Evolutionary conservation across 768 basidiomycete genomes (phyloP), one percentile per base, ranked within the genome.

Genomic region (Baorangia bicolor): DNA sequence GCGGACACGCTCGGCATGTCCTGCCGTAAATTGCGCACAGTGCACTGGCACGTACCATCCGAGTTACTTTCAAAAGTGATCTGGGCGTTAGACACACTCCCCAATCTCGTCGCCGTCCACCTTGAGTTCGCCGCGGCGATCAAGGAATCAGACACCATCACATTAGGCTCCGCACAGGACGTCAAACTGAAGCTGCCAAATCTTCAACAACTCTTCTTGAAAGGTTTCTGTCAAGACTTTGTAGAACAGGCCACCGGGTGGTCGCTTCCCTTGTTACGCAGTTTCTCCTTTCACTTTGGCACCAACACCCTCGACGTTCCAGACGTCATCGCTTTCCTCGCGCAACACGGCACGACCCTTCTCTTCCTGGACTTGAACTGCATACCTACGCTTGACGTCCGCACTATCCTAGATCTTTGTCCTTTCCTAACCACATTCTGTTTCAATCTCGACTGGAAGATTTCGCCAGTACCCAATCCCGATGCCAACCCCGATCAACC

Each of bases 371-470:
- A 90, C 68, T 66, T 90, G 14, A 77, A 86, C 63, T 80, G 80
- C 60, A 78, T 82, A 41, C 81, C 81, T 7, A 60, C 74, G 0
- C 73, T 88, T 27, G 82, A 88, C 56, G 74, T 90, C 14, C 72
- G 83, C 5, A 73, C 73, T 23, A 79, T 87, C 56, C 79, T 90
- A 25, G 84, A 84, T 13, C 68, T 82, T 8, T 90, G 88, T 60
- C 88, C 87, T 0, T 66, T 74, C 45, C 79, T 92, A 30, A 73
- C 69, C 20, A 80, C 83, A 0, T 83, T 92, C 66, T 77, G 80
- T 23, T 90, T 92, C 74, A 91, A 90, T 65, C 82, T 78, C 27
- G 90, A 92, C 66, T 90, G 90, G 88, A 79, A 80, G 13, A 69
- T 86, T 16, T n/a, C 56, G 0, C 66, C 69, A 13, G 48, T 14